A percentile compares a stretch with the other conserved stretches of the same genome.
These are phyloP conservation scores for Nephelium lappaceum DNA, from an alignment of 345 rosid species.

Conservation along the genomic window DNA sequence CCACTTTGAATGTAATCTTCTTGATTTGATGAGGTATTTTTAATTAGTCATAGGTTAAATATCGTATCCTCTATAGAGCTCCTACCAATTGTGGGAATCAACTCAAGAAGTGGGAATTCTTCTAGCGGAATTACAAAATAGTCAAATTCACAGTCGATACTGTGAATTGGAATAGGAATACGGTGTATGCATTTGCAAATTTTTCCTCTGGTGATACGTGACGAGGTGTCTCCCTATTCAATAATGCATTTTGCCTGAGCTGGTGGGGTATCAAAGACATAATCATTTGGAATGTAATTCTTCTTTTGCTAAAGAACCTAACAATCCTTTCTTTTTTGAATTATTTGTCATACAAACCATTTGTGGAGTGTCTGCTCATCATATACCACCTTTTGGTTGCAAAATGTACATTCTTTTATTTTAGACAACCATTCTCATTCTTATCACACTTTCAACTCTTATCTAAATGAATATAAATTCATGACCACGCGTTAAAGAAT, in stretches of 20 bases:
- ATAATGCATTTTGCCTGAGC: neutral
- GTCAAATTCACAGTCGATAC: neutral
- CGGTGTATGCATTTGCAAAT: neutral
- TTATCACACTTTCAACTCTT: too few relatives aligned
- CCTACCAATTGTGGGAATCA: neutral
- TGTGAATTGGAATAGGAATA: neutral
- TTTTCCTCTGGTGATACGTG: neutral
- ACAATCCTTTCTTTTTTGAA: neutral
- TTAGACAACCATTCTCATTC: too few relatives aligned
- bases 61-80: neutral
- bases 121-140: neutral
- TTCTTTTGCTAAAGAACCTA: neutral
- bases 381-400: too few relatives aligned
- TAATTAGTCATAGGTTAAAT: neutral
- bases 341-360: neutral
- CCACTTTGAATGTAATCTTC: neutral
- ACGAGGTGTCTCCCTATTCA: neutral
- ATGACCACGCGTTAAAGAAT: too few relatives aligned
- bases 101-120: constrained; percentile 3
- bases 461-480: too few relatives aligned
- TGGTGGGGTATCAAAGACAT: neutral
- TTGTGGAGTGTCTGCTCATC: too few relatives aligned
- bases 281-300: constrained; percentile 11
- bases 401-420: too few relatives aligned
- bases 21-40: neutral